Evolutionary conservation across 805 yeast genomes (phyloP), one percentile per base, ranked within the genome.

Genomic region (Candida takata): DNA sequence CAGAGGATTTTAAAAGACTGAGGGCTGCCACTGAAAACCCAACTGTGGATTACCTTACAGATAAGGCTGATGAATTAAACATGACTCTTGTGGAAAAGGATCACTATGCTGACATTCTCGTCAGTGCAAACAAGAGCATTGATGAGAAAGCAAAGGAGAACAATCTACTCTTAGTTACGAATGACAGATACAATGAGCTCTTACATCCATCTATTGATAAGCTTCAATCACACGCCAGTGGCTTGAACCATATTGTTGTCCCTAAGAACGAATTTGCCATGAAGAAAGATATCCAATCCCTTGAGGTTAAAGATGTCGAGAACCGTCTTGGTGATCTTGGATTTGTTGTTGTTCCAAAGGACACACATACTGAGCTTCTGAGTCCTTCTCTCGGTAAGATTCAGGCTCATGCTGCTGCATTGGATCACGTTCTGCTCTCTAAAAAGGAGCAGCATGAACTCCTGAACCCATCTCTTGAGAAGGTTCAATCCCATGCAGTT

Each of bases 81-180:
- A 28, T 42, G 35, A 31, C 41, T 14, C 29, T 47, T 14, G 30
- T 52, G 6, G 39, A 43, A 12, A 36, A 42, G 19, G 42, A 41
- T 4, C 47, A 38, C 12, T 35, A 28, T 21, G 31, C 31, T 5
- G 33, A 34, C 4, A 27, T 51, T 15, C 28, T 41, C 6, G n/a
- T 29, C 3, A 15, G 42, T 10, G 44, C 46, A 2, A 36, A 42
- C 12, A 59, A 58, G 29, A 37, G 55, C 6, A 17, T 46, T n/a
- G 52, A 47, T 11, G 53, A 51, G 20, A 34, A 57, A 20, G 43
- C 42, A 3, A 40, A 48, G 24, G 55, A 57, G 21, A 52, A 65
- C 13, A 41, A 45, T 16, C 15, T 39, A 3, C 37, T 47, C 6
- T 21, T 45, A 5, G 27, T 47, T 12, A 34, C 48, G 3, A 18